Evolutionary conservation across 306 rosid species (phyloP).

Genomic region (Lathyrus aphaca): DNA sequence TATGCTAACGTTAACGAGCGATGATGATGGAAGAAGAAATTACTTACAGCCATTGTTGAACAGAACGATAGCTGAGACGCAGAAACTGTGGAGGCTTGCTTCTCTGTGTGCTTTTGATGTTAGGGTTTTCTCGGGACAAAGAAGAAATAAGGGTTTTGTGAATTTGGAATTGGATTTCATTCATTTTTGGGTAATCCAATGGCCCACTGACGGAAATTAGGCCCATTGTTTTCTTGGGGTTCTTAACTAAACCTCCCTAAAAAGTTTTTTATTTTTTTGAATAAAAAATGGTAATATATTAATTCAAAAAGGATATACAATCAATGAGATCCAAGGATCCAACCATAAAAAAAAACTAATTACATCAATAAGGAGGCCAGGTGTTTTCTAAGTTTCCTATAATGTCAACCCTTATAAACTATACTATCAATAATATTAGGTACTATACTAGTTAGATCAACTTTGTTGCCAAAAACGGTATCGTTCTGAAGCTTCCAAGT

Average conservation of each 20-base stretch:
- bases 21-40: background rate
- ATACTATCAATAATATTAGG: no score
- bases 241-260: background rate
- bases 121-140: conserved; percentile 32
- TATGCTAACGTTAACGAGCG: background rate
- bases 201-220: background rate
- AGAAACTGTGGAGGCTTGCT: background rate
- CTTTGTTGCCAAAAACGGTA: no score
- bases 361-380: no score
- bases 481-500: no score
- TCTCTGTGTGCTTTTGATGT: background rate
- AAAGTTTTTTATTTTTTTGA: no score
- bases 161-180: background rate
- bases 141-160: conserved; percentile 34
- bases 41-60: conserved; percentile 45
- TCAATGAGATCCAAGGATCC: no score
- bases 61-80: background rate
- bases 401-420: no score
- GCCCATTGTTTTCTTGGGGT: background rate
- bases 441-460: no score
- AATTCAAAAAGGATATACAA: no score
- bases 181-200: background rate
- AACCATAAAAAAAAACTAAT: no score
- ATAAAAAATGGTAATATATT: no score
- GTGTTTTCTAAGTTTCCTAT: no score